Conservation (phyloP, 2,329 filamentous ascomycete species). For the Calonectria pseudoreteaudii region DNA sequence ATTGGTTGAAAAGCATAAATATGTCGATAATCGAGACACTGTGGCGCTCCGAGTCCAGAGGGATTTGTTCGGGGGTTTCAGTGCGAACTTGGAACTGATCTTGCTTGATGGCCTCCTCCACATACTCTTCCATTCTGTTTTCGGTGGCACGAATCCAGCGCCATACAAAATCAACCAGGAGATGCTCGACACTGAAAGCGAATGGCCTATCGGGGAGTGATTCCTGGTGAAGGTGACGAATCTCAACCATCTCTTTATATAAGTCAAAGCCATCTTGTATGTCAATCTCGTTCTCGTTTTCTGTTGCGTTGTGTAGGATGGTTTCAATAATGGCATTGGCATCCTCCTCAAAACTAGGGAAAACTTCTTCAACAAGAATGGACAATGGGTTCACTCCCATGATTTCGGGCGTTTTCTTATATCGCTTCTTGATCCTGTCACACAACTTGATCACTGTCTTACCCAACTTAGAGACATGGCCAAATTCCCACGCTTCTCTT, state of each 20-base stretch:
- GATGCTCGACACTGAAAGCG: conserved; percentile 86
- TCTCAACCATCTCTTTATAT: conserved; percentile 88
- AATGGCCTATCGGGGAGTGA: conserved; percentile 81
- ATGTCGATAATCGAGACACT: conserved; percentile 94
- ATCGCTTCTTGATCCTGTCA: conserved; percentile 92
- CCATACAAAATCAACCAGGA: conserved; percentile 95
- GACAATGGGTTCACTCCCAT: conserved; percentile 77
- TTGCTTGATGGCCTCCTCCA: conserved; percentile 91
- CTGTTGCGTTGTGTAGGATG: conserved; percentile 80
- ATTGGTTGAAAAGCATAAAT: conserved; percentile 93
- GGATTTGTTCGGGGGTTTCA: conserved; percentile 70
- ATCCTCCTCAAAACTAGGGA: conserved; percentile 92
- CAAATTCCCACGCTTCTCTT: conserved; percentile 89
- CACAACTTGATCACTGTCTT: conserved; percentile 87
- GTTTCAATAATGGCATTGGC: conserved; percentile 85
- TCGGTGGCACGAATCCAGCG: conserved; percentile 91
- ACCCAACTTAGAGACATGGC: conserved; percentile 88
- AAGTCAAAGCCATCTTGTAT: conserved; percentile 94
- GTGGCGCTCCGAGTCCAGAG: conserved; percentile 85
- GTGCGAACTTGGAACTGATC: conserved; percentile 85
- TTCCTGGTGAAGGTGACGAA: conserved; percentile 83
- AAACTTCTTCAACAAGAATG: conserved; percentile 83
- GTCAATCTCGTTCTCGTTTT: conserved; percentile 79
- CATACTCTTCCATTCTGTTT: conserved; percentile 81
- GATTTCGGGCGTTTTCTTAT: conserved; percentile 86